Conservation (phyloP, 106 monocot species). For the Acanthochlamys bracteata region DNA sequence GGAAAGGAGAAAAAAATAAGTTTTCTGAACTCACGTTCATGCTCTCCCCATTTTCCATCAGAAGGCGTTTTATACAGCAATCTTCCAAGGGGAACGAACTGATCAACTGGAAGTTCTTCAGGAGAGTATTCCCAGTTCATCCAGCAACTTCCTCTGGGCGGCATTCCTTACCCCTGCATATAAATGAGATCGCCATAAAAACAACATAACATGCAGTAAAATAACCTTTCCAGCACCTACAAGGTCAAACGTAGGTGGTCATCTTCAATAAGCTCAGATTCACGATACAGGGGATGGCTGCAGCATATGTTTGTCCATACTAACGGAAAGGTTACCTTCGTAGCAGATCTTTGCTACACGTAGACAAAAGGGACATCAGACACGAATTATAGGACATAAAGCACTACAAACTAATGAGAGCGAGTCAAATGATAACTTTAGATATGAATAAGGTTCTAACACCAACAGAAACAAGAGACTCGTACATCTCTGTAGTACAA, state of each 20-base stretch:
- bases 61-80: slow-evolving; percentile 97
- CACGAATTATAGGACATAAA: neutral
- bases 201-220: neutral
- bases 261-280: slow-evolving; percentile 69
- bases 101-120: slow-evolving; percentile 63
- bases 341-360: slow-evolving; percentile 64
- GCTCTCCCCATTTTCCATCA: slow-evolving; percentile 99
- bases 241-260: slow-evolving; percentile 43
- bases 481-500: too few relatives aligned
- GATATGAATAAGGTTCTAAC: too few relatives aligned
- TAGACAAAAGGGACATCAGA: neutral
- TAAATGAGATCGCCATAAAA: too few relatives aligned
- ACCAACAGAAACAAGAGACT: too few relatives aligned
- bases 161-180: slow-evolving; percentile 76
- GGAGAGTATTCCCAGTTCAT: slow-evolving; percentile 84
- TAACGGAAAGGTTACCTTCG: slow-evolving; percentile 68
- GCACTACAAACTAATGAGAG: neutral
- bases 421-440: neutral
- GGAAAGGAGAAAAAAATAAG: neutral
- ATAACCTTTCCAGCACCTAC: neutral
- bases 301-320: slow-evolving; percentile 85
- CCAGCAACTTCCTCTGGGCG: slow-evolving; percentile 80
- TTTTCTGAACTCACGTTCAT: slow-evolving; percentile 51
- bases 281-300: slow-evolving; percentile 80
- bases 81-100: slow-evolving; percentile 78